Evolutionary conservation across 495 filamentous ascomycete species (phyloP), one percentile per base, ranked within the genome.

Genomic region (Bryoglossum gracile): DNA sequence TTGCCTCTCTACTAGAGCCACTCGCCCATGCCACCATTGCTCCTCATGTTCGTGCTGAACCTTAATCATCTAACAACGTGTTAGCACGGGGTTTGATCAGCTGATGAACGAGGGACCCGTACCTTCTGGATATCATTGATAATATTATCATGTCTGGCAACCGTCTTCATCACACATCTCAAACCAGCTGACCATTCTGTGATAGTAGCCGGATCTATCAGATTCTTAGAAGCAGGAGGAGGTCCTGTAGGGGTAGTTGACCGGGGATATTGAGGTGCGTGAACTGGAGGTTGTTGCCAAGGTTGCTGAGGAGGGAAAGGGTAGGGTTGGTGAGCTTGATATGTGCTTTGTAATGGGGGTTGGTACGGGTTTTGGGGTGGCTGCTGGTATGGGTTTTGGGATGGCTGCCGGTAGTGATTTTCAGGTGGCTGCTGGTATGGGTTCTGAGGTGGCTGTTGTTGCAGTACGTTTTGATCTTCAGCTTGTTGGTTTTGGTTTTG

Each of bases 181-280:
- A 86, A 64, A 8, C 78, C 84, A 11, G 72, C 57, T 14, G 74
- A 72, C 80, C 81, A 88, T 38, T 82, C 76, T 1, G 73, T 81
- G 48, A 88, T 83, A 11, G 66, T 74, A 17, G 76, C 63, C n/a
- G 80, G 68, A 56, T 80, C 74, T 25, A 69, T 43, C 0, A 49
- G 9, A 8, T 50, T 49, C 17, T 10, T 35, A n/a, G n/a, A n/a
- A n/a, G n/a, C n/a, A n/a, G n/a, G n/a, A 8, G 34, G 37, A 19
- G 21, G 44, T 32, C 17, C 19, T 38, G 38, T 36, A 4, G 42
- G 13, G 6, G 28, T 30, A 38, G 44, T 45, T 16, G 35, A 1
- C 41, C 48, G 32, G 43, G 39, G 51, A 34, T 37, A 18, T 4
- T 24, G 34, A 38, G 26, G 16, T 3, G 3, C 24, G 22, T 41